Conservation (phyloP, 2,329 filamentous ascomycete species). For the Arthroderma sp. region DNA sequence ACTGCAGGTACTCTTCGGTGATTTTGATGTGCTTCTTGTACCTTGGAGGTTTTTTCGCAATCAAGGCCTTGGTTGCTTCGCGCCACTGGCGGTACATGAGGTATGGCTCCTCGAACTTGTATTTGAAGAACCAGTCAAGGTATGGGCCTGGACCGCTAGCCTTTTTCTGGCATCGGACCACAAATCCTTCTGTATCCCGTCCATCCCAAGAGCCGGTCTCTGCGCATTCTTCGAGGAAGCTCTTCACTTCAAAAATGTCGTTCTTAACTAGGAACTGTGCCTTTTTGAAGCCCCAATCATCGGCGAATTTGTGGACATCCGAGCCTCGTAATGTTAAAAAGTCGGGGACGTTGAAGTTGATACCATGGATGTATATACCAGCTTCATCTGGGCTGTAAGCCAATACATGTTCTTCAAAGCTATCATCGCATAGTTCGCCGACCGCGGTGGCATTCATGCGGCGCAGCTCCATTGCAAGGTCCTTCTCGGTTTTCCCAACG, state of each 20-base stretch:
- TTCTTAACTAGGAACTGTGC: conserved; percentile 67
- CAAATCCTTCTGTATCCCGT: conserved; percentile 91
- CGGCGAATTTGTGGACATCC: conserved; percentile 79
- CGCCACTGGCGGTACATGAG: conserved; percentile 98
- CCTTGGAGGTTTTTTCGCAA: conserved; percentile 57
- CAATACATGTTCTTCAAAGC: conserved; percentile 92
- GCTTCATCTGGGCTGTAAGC: conserved; percentile 71
- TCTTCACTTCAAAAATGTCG: conserved; percentile 58
- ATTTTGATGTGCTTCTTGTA: conserved; percentile 80
- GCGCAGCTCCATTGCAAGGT: conserved; percentile 64
- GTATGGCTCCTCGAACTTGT: conserved; percentile 98
- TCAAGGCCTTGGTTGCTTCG: conserved; percentile 86
- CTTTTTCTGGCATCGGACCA: conserved; percentile 70
- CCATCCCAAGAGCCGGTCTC: conserved; percentile 83
- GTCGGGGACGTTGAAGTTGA: conserved; percentile 88
- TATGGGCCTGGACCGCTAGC: conserved; percentile 41
- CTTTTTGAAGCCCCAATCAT: conserved; percentile 87
- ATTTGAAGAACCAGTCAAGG: conserved; percentile 99
- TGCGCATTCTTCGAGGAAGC: conserved; percentile 70
- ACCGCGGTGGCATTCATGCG: conserved; percentile 84
- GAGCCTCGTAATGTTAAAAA: conserved; percentile 76
- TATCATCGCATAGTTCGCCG: conserved; percentile 89
- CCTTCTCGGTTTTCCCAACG: conserved; percentile 63
- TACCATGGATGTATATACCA: conserved; percentile 86
- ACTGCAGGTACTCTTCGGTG: conserved; percentile 80